phyloP scores from a whole-genome alignment of 352 stramenopile species.

The Globisporangium uncinulatum region DNA sequence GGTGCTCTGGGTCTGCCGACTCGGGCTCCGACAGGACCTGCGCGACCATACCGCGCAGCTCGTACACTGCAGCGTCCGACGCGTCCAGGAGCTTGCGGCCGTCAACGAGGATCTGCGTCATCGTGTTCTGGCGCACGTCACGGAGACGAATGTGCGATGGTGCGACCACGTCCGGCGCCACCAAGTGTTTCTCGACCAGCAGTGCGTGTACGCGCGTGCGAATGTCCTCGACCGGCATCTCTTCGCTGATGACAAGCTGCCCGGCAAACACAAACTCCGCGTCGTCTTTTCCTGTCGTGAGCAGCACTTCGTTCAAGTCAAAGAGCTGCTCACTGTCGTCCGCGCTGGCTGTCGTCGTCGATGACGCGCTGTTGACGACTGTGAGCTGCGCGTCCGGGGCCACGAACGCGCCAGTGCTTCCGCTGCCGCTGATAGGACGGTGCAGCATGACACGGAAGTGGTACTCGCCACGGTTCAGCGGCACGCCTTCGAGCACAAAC shows the following conservation, averaged over 20 bases:
- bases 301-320: conserved; percentile 56
- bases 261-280: conserved; percentile 44
- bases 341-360: conserved; percentile 5
- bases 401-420: not conserved
- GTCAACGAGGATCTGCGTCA: conserved; percentile 62
- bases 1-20: conserved; percentile 32
- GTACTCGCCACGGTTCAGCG: conserved; percentile 68
- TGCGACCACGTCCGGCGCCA: conserved; percentile 18
- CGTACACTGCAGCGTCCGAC: conserved; percentile 68
- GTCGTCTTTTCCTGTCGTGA: conserved; percentile 47
- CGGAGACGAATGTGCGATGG: conserved; percentile 50
- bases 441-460: conserved; percentile 71
- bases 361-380: conserved; percentile 4
- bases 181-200: conserved; percentile 39
- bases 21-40: conserved; percentile 65
- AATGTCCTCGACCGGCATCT: conserved; percentile 72
- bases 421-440: conserved; percentile 15
- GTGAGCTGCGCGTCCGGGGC: conserved; percentile 18
- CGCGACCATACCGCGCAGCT: conserved; percentile 67
- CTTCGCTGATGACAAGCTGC: conserved; percentile 69
- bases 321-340: conserved; percentile 27
- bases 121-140: conserved; percentile 57
- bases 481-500: conserved; percentile 58
- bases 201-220: conserved; percentile 37
- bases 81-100: conserved; percentile 55